Base-by-base conservation (phyloP, 73 alveolate species). In the Halteria grandinella region DNA sequence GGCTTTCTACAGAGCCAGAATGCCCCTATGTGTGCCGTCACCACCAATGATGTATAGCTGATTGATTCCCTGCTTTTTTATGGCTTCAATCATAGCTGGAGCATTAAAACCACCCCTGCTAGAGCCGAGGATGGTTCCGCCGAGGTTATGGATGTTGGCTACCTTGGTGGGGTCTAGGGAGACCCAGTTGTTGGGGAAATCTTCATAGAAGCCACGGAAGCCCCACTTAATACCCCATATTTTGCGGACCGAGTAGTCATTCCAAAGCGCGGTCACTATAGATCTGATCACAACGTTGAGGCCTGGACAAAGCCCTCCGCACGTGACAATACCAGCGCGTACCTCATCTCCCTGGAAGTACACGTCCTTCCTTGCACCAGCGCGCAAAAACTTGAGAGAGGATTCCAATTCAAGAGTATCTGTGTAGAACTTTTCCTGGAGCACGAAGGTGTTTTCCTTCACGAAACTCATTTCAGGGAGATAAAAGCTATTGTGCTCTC, bases 231-330 rank as follows among this genome's bases (percentile, higher is more conserved):
- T 85, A 50, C 98, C 98, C 69, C 62, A 86, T 0, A 90, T 87
- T 44, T 73, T 75, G 50, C 71, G 69, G 20, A 89, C 95, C 24
- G 85, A 88, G 80, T 93, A 93, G 81, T 91, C 89, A 77, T 89
- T 70, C 66, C 54, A 66, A 8, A 87, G 74, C 45, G 94, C 76
- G 88, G 79, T 82, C 23, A 91, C 97, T 39, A 94, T 85, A 85
- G 93, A 97, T 70, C 98, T 84, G 41, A 94, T 92, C 15, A 94
- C 96, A 0, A 94, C 98, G 70, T 94, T 94, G 29, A 89, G 64
- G 23, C 98, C 98, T 36, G 98, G 98, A 53, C 95, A 90, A 8
- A 94, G 66, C 5, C 97, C 97, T 1, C 98, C 98, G 63, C 95
- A 89, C 1, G 96, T 71, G 39, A 92, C 94, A 37, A 94, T 92